phyloP scores from a whole-genome alignment of 225 moss, liverwort and hornwort species.

The Pseudisothecium myosuroides region DNA sequence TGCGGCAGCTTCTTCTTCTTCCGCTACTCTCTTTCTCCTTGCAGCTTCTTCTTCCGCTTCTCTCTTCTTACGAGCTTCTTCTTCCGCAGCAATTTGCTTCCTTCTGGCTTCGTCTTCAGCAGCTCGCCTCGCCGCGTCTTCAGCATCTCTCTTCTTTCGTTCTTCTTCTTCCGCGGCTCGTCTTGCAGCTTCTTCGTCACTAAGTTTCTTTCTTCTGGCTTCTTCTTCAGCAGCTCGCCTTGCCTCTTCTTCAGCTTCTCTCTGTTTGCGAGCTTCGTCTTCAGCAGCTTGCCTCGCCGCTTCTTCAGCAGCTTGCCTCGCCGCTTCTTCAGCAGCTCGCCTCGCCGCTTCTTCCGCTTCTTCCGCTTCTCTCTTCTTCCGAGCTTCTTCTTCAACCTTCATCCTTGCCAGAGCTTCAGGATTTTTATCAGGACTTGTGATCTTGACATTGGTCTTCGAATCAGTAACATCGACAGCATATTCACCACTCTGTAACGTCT shows the following conservation, averaged over 20 bases:
- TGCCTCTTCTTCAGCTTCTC: background rate
- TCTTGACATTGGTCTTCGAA: background rate
- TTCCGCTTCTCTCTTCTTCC: background rate
- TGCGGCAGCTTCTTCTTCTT: background rate
- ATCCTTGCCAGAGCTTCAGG: background rate
- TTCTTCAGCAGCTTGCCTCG: background rate
- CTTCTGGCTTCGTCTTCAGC: background rate
- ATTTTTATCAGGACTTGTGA: background rate
- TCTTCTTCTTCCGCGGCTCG: background rate
- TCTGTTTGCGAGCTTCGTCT: background rate
- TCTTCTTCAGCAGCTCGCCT: background rate
- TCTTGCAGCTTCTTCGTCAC: background rate
- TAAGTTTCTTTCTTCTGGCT: background rate
- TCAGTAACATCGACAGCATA: background rate
- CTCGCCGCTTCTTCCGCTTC: background rate
- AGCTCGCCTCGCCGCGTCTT: background rate
- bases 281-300: background rate
- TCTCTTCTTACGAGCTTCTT: background rate
- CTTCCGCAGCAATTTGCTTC: background rate
- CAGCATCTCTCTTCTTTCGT: background rate
- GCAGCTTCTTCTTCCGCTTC: background rate
- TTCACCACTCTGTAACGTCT: background rate
- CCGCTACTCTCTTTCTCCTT: background rate
- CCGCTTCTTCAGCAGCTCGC: background rate
- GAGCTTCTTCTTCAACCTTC: background rate